Conservation (phyloP, 2,329 filamentous ascomycete species). For the Claviceps digitariae region DNA sequence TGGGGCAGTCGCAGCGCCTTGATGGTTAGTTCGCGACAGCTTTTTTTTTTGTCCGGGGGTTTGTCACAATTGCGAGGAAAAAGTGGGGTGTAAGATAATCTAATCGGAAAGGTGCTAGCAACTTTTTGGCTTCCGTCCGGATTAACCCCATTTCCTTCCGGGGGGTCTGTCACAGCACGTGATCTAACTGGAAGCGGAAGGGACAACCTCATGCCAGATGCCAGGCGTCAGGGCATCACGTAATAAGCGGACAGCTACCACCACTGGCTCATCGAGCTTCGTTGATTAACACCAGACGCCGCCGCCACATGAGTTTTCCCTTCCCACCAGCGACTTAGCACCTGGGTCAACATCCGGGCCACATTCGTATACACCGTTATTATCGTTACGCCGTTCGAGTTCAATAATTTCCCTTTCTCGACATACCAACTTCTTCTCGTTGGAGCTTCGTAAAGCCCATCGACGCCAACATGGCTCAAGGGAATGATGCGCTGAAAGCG, state of each 20-base stretch:
- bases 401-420: conserved; percentile 4
- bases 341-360: neutral
- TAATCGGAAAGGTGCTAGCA: conserved; percentile 16
- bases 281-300: conserved; percentile 19
- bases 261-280: conserved; percentile 18
- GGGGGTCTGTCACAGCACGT: conserved; percentile 13
- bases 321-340: neutral
- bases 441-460: conserved; percentile 14
- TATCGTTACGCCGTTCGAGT: neutral
- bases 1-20: neutral
- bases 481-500: conserved; percentile 72
- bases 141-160: neutral
- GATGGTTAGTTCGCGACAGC: neutral
- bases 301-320: conserved; percentile 13
- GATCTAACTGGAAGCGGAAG: conserved; percentile 15
- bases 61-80: conserved; percentile 9
- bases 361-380: neutral
- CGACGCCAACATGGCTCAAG: conserved; percentile 69
- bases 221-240: conserved; percentile 33
- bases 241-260: conserved; percentile 26
- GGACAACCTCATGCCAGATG: conserved; percentile 11
- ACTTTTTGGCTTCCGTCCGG: too few relatives aligned
- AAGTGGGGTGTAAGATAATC: conserved; percentile 17
- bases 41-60: conserved; percentile 11
- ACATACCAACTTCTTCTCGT: neutral